Evolutionary conservation across 148 eudicot genomes (phyloP).

Genomic region (Fallopia convolvulus): DNA sequence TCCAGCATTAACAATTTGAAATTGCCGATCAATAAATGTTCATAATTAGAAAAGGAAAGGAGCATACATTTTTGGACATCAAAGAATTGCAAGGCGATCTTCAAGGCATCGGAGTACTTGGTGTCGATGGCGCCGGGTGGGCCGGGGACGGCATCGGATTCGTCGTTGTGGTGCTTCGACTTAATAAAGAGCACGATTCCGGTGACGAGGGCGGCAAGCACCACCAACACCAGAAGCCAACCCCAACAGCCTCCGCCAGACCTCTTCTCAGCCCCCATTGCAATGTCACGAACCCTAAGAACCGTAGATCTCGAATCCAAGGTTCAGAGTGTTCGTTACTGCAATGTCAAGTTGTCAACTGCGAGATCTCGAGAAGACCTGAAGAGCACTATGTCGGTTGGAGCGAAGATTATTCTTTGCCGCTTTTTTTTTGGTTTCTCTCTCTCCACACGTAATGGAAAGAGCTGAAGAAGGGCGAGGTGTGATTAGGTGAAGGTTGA

Average conservation of each 20-base stretch:
- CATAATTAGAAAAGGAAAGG: not conserved
- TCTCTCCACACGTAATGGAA: not conserved
- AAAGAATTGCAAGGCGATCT: conserved; percentile 67
- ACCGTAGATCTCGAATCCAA: not conserved
- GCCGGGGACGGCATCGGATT: conserved; percentile 35
- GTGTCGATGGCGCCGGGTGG: conserved; percentile 57
- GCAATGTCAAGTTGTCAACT: not conserved
- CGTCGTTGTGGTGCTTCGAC: conserved; percentile 16
- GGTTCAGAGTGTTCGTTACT: not conserved
- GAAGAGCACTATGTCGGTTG: conserved; percentile 1
- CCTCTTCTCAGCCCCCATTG: conserved; percentile 23
- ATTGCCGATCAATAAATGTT: not conserved
- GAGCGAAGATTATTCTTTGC: not conserved
- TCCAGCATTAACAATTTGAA: not conserved
- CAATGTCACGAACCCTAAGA: conserved; percentile 16
- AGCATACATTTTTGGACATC: conserved; percentile 70
- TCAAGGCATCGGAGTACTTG: conserved; percentile 72
- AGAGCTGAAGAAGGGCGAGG: not conserved
- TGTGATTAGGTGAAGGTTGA: not conserved
- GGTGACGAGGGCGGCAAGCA: conserved; percentile 25
- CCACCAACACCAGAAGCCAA: conserved; percentile 47
- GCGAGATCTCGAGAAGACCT: not conserved
- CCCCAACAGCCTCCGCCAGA: conserved; percentile 59
- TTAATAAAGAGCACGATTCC: conserved; percentile 28
- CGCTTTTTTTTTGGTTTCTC: not conserved